Evolutionary conservation across 305 asterid genomes (phyloP).

Genomic region (Solanum hybrid): DNA sequence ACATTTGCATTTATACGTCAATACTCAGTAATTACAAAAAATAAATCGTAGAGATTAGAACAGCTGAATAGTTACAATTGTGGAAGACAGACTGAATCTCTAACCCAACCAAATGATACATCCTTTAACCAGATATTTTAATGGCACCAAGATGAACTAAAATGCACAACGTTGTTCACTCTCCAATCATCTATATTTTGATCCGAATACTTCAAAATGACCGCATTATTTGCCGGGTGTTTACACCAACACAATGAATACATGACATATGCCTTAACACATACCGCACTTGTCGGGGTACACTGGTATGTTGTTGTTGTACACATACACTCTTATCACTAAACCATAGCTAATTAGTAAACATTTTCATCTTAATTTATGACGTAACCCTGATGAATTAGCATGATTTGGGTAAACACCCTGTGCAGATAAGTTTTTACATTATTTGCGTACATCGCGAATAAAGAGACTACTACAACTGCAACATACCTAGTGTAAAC

Average conservation of each 20-base stretch:
- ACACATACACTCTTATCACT: not conserved
- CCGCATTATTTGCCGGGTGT: not conserved
- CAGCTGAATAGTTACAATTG: not conserved
- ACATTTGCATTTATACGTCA: not conserved
- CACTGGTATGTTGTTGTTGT: not conserved
- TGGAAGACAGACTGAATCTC: not conserved
- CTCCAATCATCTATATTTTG: not conserved
- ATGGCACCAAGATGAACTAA: not conserved
- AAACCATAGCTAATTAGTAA: not conserved
- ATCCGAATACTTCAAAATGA: too few species aligned
- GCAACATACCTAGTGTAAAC: not conserved
- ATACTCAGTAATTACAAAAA: not conserved
- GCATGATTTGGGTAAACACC: not conserved
- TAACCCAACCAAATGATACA: not conserved
- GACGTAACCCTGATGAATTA: not conserved
- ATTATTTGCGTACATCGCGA: not conserved
- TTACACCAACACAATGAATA: not conserved
- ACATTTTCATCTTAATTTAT: not conserved
- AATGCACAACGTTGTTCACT: not conserved
- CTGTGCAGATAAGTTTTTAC: not conserved
- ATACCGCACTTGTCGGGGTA: not conserved
- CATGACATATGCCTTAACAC: not conserved
- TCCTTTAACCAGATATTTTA: not conserved
- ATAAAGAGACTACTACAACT: not conserved
- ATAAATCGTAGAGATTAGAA: not conserved